phyloP scores from a whole-genome alignment of 2,329 filamentous ascomycete genomes.

The Aspergillus ruber region DNA sequence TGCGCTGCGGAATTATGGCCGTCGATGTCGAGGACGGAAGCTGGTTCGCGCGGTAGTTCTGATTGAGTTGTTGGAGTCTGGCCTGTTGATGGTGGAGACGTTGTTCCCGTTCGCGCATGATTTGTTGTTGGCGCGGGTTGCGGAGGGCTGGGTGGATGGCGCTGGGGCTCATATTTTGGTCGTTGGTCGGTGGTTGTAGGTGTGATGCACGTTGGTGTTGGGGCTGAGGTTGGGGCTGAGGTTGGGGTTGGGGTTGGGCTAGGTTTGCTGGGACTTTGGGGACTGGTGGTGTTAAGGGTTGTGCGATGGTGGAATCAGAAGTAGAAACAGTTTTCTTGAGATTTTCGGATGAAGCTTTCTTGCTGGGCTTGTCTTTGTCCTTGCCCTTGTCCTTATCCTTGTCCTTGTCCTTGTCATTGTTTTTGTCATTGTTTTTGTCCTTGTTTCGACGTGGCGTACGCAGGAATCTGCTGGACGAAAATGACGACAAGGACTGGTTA shows the following conservation, averaged over 20 bases:
- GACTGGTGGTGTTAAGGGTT: constrained; percentile 2
- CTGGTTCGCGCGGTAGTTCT: neutral
- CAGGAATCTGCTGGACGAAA: constrained; percentile 5
- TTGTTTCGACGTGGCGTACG: constrained; percentile 4
- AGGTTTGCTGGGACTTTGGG: neutral
- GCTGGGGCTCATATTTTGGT: constrained; percentile 4
- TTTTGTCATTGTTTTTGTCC: neutral
- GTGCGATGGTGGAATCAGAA: neutral
- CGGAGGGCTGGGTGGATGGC: constrained; percentile 9
- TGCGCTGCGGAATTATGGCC: neutral
- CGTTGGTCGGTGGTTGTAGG: neutral
- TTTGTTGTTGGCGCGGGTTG: constrained; percentile 5
- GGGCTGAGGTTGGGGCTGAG: neutral
- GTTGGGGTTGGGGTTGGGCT: neutral
- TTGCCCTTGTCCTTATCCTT: neutral
- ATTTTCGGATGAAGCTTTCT: neutral
- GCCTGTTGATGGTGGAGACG: neutral
- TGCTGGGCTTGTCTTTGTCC: neutral
- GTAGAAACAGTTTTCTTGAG: neutral
- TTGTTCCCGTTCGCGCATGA: constrained; percentile 10
- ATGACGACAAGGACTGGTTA: neutral
- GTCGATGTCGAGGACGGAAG: neutral
- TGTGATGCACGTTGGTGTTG: neutral
- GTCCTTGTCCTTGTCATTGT: neutral
- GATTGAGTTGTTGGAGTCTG: neutral